A percentile compares a stretch with the other conserved stretches of the same genome.
These are phyloP conservation scores for Cytospora schulzeri DNA, from an alignment of 2,329 filamentous ascomycete genomes.

Conservation along the genomic window DNA sequence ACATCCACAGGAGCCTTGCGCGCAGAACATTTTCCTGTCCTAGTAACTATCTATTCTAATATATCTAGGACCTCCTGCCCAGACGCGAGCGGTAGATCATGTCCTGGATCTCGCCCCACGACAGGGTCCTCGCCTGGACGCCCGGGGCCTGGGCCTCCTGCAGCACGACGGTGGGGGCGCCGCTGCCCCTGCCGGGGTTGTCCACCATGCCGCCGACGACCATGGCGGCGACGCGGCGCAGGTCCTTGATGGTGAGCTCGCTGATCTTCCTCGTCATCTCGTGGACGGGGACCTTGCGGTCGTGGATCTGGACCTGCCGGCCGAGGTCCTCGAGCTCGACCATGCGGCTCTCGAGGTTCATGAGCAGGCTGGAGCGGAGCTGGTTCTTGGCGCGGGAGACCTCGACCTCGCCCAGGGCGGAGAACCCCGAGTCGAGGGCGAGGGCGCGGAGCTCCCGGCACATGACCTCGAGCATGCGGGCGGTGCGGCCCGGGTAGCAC, in stretches of 20 bases:
- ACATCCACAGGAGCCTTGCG: neutral
- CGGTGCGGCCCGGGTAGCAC: constrained; percentile 77
- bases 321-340: constrained; percentile 96
- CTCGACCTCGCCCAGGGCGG: constrained; percentile 71
- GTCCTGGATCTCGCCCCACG: constrained; percentile 89
- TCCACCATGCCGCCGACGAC: constrained; percentile 77
- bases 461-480: constrained; percentile 91
- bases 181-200: constrained; percentile 77
- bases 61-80: constrained; percentile 52
- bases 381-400: constrained; percentile 97
- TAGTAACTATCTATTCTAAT: constrained; percentile 13
- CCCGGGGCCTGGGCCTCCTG: constrained; percentile 84
- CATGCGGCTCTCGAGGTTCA: constrained; percentile 98
- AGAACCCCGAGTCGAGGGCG: constrained; percentile 73
- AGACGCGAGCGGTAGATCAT: constrained; percentile 82
- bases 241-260: constrained; percentile 74
- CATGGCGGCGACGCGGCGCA: constrained; percentile 76
- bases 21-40: neutral
- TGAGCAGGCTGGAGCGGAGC: constrained; percentile 82
- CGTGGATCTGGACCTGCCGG: constrained; percentile 94
- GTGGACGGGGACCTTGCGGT: constrained; percentile 83
- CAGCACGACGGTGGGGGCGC: constrained; percentile 89
- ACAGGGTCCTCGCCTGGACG: constrained; percentile 66
- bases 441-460: constrained; percentile 84
- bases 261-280: constrained; percentile 94